Conservation (phyloP, 345 rosid genomes). For the Melastoma malabathricum region DNA sequence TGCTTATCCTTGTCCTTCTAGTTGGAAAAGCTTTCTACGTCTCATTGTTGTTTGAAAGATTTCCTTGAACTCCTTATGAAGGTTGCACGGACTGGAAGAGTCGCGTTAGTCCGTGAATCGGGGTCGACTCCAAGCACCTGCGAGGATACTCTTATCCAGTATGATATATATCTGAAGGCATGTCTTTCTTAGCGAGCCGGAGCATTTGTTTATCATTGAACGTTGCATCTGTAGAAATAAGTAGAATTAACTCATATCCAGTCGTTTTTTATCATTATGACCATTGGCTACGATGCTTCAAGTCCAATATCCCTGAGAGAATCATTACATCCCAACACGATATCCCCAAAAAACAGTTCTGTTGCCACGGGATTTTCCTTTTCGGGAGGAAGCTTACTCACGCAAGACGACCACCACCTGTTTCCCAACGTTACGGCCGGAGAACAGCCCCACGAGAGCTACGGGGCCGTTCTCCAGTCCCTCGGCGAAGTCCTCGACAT, state of each 20-base stretch:
- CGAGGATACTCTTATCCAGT: constrained; percentile 80
- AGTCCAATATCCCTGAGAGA: too few species aligned
- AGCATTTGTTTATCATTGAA: too few species aligned
- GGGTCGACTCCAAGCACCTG: constrained; percentile 76
- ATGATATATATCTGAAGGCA: constrained; percentile 6
- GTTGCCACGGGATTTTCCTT: neutral
- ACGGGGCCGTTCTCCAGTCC: constrained; percentile 17
- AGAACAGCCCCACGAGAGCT: constrained; percentile 17
- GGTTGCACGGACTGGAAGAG: constrained; percentile 92
- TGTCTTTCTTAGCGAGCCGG: too few species aligned
- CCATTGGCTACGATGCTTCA: too few species aligned
- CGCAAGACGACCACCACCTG: constrained; percentile 18
- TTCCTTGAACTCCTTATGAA: constrained; percentile 7
- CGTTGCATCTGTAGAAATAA: too few species aligned
- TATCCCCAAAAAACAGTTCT: neutral
- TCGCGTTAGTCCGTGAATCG: constrained; percentile 88
- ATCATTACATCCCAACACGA: too few species aligned
- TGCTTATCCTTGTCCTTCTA: neutral
- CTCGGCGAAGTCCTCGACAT: constrained; percentile 16
- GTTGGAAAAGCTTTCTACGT: neutral
- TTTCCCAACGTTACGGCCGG: constrained; percentile 18
- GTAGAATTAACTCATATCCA: too few species aligned
- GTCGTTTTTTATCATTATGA: too few species aligned
- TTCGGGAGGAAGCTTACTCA: constrained; percentile 6
- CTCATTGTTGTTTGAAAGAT: too few species aligned